Evolutionary conservation across 2,329 filamentous ascomycete species (phyloP), one percentile per base, ranked within the genome.

Genomic region (Colletotrichum cuscutae): DNA sequence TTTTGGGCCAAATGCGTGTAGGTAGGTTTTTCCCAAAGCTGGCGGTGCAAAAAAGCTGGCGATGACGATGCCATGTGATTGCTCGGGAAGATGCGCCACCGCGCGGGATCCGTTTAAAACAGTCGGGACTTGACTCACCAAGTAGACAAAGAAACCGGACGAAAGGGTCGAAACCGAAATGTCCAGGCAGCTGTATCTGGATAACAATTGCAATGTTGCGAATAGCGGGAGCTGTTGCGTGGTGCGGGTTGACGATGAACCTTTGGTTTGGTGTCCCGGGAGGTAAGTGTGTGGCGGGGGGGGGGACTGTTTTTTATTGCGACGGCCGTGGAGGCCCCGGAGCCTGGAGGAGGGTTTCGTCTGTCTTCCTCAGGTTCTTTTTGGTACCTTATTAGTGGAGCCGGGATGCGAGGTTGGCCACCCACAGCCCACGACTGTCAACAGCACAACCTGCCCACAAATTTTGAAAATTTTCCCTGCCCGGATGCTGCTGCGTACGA

Each of bases 41-140:
- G 42, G 42, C 42, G 42, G 19, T 46, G 42, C 42, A 35, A 35
- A 42, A 42, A 22, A 49, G 42, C 42, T 5, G 24, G 62, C 35
- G 60, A 71, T 71, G 71, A 70, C 61, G 60, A 61, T 65, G 66
- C 71, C 66, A 73, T 73, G 71, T 73, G 71, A 73, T 49, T 61
- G 46, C 68, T 53, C 58, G 66, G 54, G 65, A 62, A n/a, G 28
- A 54, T 70, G 65, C 54, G 66, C 66, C 8, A 11, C 22, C 32
- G 54, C 35, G 15, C 32, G n/a, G 30, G 24, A n/a, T 70, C 66
- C 26, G 65, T 52, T 49, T 22, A 46, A 35, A 61, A 56, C 24
- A 49, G 42, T 49, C 42, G 35, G 59, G 59, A 62, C 35, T 61
- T 56, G 24, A 71, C 71, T 19, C 52, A 73, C 71, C 71, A 73